Base-by-base conservation (phyloP, 2,329 filamentous ascomycete species). In the Claviceps digitariae region DNA sequence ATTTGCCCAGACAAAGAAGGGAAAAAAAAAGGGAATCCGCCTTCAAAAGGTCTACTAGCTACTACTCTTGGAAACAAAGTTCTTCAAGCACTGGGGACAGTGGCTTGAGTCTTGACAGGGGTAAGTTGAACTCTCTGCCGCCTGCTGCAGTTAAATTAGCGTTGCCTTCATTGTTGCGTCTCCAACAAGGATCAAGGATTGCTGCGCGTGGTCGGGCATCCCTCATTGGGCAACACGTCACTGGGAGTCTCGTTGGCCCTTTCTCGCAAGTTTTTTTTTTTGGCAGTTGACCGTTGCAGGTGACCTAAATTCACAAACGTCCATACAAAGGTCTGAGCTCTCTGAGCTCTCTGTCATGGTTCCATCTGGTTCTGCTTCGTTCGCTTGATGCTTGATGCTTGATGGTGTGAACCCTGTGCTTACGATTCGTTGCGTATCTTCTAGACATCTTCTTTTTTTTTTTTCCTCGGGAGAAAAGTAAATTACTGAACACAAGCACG, bases 171-270 rank as follows among this genome's bases (percentile, higher is more conserved):
- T 36, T 36, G 44, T 29, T 46, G 44, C 44, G 23, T 7, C 44
- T 29, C 44, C 44, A 29, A 46, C 44, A 31, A 50, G 31, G 48
- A 53, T 21, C 15, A 21, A 21, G 48, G 25, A 23, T 45, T 45
- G 49, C 23, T 51, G 40, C 27, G 7, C 40, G 49, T 51, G 25
- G 25, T 51, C 7, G 20, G 27, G 21, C 3, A 20, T 29, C 41
- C 40, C 41, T 50, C 48, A 47, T 50, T 50, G 48, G 48, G 48
- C 41, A 46, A 46, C 29, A 46, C 40, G 25, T 20, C 38, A 45
- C 23, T 52, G 31, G 31, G 38, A 15, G 15, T 41, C 25, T 41
- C 4, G 6, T 34, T 34, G 31, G 31, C 10, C 31, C 10, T 34
- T 34, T 34, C 2, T 34, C 9, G 2, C 9, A 17, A 10, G 12